Base-by-base conservation (phyloP, 2,329 filamentous ascomycete species). In the Colletotrichum shisoi region DNA sequence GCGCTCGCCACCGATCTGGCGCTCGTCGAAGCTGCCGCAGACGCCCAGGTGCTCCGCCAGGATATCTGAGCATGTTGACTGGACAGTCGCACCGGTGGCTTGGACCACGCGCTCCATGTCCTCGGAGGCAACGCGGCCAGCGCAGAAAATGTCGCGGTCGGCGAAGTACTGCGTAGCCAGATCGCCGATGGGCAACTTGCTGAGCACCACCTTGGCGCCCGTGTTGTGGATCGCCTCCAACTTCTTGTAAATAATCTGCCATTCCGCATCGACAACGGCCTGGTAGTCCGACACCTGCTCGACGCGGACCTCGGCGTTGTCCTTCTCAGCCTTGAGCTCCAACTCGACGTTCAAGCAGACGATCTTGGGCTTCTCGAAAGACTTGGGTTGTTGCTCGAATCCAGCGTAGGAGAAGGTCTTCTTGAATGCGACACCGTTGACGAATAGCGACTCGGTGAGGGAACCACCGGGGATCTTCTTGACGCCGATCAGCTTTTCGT, bases 181-280 rank as follows among this genome's bases (percentile, higher is more conserved):
- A 83, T 99, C 95, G 76, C 95, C 95, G 75, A 99, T 98, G 46
- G 95, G 95, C 69, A 98, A 85, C 82, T 97, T 98, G 81, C 93
- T 97, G 65, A 99, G 89, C 48, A 99, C 93, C 58, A 99, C 93
- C 87, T 97, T 97, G 71, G 95, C 95, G 62, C 95, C 95, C 6
- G 94, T 97, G 81, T 94, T 89, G 85, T 94, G 87, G 61, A 97
- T 83, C 56, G 94, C 92, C 83, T 99, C 95, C 78, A 99, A 91
- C 86, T 99, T 99, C 85, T 97, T 94, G 88, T 91, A 98, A 79
- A 99, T 99, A 77, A 99, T 99, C 81, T 97, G 93, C 95, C 95
- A 99, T 81, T 99, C 95, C 37, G 95, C 95, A 76, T 99, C 95
- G 77, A 99, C 95, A 73, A 99, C 97, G 70, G 95, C 95, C 82